phyloP scores from a whole-genome alignment of 305 asterid species.

The Ilex paraguariensis region DNA sequence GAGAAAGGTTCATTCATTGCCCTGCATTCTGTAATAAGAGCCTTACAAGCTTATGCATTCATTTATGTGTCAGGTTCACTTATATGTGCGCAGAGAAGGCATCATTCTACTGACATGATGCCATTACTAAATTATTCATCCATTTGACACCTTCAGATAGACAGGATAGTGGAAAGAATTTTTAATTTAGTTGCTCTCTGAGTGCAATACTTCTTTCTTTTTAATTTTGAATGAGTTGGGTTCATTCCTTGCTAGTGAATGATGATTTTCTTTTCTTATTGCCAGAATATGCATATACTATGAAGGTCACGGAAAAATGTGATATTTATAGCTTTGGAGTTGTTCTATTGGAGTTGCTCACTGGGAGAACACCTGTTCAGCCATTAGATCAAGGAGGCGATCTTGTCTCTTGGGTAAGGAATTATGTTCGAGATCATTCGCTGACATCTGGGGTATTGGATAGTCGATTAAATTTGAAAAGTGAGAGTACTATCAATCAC shows the following conservation, averaged over 20 bases:
- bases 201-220: background rate
- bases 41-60: too few species aligned
- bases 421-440: constrained; percentile 48
- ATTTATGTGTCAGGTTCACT: too few species aligned
- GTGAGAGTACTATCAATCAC: constrained; percentile 45
- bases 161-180: too few species aligned
- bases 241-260: background rate
- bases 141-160: too few species aligned
- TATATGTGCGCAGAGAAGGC: too few species aligned
- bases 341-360: constrained; percentile 73
- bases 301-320: constrained; percentile 96
- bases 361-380: constrained; percentile 88
- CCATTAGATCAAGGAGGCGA: constrained; percentile 86
- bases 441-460: constrained; percentile 66
- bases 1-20: too few species aligned
- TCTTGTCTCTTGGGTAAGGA: constrained; percentile 66
- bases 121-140: too few species aligned
- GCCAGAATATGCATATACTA: constrained; percentile 92
- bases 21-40: too few species aligned
- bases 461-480: constrained; percentile 46
- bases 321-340: constrained; percentile 94
- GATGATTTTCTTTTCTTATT: constrained; percentile 4
- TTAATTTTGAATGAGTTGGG: background rate
- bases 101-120: too few species aligned
- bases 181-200: background rate